phyloP scores from a whole-genome alignment of 2,329 filamentous ascomycete species.

The Grosmannia penicillata region DNA sequence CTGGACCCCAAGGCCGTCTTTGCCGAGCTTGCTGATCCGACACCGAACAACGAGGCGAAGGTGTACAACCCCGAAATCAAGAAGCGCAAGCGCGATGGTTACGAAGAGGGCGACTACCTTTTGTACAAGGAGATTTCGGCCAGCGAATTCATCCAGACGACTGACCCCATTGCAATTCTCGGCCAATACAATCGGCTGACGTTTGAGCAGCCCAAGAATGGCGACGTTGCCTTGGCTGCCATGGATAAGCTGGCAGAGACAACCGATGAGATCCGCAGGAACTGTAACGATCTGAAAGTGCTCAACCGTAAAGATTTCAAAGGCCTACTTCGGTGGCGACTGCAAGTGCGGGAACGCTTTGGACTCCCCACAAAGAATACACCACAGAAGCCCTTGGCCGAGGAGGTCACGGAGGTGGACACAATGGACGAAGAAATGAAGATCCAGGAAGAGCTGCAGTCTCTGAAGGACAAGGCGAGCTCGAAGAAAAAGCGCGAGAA shows the following conservation, averaged over 20 bases:
- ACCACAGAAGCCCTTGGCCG: conserved; percentile 26
- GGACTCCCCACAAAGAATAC: conserved; percentile 68
- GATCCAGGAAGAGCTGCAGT: conserved; percentile 76
- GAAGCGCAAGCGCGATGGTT: conserved; percentile 94
- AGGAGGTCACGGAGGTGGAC: conserved; percentile 71
- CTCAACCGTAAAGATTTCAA: conserved; percentile 92
- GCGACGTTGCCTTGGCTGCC: conserved; percentile 75
- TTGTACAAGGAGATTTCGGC: conserved; percentile 83
- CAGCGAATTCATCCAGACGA: conserved; percentile 86
- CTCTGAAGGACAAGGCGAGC: conserved; percentile 64
- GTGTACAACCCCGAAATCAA: conserved; percentile 96
- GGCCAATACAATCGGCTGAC: conserved; percentile 72
- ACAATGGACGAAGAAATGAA: conserved; percentile 89
- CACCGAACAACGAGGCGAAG: conserved; percentile 91
- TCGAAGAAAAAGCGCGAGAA: conserved; percentile 69
- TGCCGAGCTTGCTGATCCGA: conserved; percentile 71
- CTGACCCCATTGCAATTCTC: conserved; percentile 83
- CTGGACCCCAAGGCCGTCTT: conserved; percentile 83
- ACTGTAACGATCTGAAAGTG: conserved; percentile 75
- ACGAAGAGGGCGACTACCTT: conserved; percentile 88
- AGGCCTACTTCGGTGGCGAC: conserved; percentile 71
- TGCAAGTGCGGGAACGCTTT: conserved; percentile 82
- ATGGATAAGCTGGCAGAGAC: conserved; percentile 78
- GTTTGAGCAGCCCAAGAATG: conserved; percentile 66
- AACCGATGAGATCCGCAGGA: conserved; percentile 63